phyloP scores from a whole-genome alignment of 208 protist genomes.

The Zelonia costaricensis region DNA sequence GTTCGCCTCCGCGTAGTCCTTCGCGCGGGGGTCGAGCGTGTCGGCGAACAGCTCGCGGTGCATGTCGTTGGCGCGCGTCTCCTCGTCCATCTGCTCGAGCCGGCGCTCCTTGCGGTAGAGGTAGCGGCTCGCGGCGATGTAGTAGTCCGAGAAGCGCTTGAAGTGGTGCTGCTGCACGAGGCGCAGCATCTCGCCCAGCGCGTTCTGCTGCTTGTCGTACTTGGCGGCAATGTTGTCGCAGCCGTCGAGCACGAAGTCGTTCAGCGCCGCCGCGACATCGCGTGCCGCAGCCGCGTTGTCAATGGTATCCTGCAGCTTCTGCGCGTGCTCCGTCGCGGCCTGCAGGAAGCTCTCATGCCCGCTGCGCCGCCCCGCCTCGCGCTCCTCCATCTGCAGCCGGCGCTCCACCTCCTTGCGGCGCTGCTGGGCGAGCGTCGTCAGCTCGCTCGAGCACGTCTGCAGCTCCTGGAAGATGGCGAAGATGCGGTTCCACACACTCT shows the following conservation, averaged over 20 bases:
- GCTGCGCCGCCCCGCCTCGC: conserved; percentile 77
- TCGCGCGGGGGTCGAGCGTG: conserved; percentile 70
- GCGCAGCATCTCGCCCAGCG: conserved; percentile 74
- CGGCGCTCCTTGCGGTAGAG: conserved; percentile 84
- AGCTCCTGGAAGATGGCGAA: conserved; percentile 79
- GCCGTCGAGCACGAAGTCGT: conserved; percentile 88
- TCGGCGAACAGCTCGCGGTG: conserved; percentile 73
- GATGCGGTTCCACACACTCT: conserved; percentile 87
- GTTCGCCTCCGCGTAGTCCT: conserved; percentile 76
- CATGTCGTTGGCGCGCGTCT: conserved; percentile 77
- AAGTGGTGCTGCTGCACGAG: conserved; percentile 88
- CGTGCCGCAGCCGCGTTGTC: conserved; percentile 74
- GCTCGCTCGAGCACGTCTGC: conserved; percentile 66
- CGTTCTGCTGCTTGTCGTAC: conserved; percentile 88
- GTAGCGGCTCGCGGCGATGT: conserved; percentile 80
- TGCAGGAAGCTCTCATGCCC: conserved; percentile 82
- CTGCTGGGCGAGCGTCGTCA: conserved; percentile 57
- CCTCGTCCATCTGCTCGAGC: conserved; percentile 68
- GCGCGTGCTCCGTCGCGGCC: conserved; percentile 66
- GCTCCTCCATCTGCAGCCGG: conserved; percentile 82
- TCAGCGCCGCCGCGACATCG: conserved; percentile 78
- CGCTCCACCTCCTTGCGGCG: conserved; percentile 78
- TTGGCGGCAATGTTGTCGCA: conserved; percentile 85
- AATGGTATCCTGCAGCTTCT: conserved; percentile 83
- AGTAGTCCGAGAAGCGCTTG: conserved; percentile 89